phyloP scores from a whole-genome alignment of 345 rosid species.

The Salix udensis region DNA sequence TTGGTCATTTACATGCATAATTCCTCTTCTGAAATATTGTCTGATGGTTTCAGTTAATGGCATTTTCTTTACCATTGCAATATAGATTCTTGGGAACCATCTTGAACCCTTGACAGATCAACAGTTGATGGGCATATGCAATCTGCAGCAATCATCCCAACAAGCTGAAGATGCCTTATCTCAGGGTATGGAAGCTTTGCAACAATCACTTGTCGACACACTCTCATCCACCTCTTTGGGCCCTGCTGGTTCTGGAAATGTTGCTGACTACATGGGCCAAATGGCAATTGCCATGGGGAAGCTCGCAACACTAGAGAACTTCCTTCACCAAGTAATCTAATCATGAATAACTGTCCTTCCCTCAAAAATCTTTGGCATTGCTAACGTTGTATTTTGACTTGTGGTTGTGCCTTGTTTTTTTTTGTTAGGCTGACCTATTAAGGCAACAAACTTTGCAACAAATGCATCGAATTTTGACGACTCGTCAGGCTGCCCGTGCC shows the following conservation, averaged over 20 bases:
- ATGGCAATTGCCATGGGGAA: constrained; percentile 94
- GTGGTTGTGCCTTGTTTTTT: neutral
- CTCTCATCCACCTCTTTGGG: constrained; percentile 66
- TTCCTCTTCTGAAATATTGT: neutral
- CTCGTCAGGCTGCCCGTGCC: constrained; percentile 87
- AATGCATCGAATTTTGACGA: constrained; percentile 73
- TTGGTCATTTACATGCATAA: neutral
- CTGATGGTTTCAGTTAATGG: neutral
- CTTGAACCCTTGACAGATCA: constrained; percentile 89
- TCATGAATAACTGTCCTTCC: neutral
- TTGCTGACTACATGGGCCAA: constrained; percentile 84
- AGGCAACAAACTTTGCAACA: constrained; percentile 92
- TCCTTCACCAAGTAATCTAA: constrained; percentile 72
- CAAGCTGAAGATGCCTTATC: constrained; percentile 97
- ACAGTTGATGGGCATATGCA: constrained; percentile 88
- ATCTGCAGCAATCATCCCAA: constrained; percentile 91
- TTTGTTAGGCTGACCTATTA: constrained; percentile 76
- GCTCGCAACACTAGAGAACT: constrained; percentile 78
- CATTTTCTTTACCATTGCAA: neutral
- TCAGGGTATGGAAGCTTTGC: constrained; percentile 96
- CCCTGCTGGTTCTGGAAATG: constrained; percentile 62
- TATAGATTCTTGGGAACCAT: constrained; percentile 76
- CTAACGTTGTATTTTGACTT: neutral
- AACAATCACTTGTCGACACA: constrained; percentile 80
- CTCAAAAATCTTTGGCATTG: neutral